A percentile compares a stretch with the other conserved stretches of the same genome.
phyloP scores from a whole-genome alignment of 2,329 filamentous ascomycete species.

The Cercospora sp. region DNA sequence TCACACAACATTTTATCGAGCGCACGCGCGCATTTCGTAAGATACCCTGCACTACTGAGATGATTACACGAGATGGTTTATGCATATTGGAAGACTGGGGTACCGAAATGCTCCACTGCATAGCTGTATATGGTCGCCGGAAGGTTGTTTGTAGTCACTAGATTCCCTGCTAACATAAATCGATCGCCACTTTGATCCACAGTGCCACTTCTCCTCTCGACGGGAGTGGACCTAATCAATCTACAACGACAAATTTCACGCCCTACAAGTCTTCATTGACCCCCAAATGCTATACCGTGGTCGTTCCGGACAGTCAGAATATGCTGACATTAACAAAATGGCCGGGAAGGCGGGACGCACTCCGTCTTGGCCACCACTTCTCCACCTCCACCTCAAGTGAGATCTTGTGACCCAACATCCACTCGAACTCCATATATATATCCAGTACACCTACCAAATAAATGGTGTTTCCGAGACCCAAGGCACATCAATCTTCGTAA shows the following conservation, averaged over 20 bases:
- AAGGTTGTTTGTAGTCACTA: background rate
- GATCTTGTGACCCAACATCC: background rate
- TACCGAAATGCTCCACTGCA: background rate
- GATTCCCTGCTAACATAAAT: background rate
- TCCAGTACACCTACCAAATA: background rate
- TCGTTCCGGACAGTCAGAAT: background rate
- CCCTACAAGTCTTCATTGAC: background rate
- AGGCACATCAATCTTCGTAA: background rate
- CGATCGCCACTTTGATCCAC: background rate
- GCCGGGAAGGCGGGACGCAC: background rate
- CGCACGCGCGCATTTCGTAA: background rate
- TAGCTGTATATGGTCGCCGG: background rate
- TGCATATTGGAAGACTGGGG: background rate
- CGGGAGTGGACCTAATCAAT: background rate
- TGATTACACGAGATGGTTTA: background rate
- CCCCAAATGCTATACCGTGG: background rate
- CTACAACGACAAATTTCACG: background rate
- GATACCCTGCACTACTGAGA: conserved; percentile 8
- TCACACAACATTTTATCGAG: background rate
- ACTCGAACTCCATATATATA: background rate
- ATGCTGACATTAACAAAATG: background rate
- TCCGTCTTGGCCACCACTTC: conserved; percentile 1
- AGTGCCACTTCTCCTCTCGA: background rate
- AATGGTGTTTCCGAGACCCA: background rate
- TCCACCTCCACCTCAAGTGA: background rate